Evolutionary conservation across 352 stramenopile genomes (phyloP), one percentile per base, ranked within the genome.

Genomic region (Globisporangium emineosum): DNA sequence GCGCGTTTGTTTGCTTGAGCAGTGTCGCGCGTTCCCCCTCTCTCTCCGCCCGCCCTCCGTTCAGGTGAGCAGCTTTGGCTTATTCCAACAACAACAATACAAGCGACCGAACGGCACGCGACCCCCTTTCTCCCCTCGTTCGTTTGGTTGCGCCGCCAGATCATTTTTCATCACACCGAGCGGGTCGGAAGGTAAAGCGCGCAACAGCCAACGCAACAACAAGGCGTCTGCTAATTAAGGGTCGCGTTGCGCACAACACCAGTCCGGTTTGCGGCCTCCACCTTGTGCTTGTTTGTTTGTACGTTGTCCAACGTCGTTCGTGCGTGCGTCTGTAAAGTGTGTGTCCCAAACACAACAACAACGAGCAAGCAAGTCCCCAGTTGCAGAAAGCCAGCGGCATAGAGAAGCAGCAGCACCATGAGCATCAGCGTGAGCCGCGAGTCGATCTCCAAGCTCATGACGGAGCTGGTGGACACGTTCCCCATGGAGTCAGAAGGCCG

Each of bases 391-490:
- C 13, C 27, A 33, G 49, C n/a, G 23, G 40, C 32, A 33, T 52
- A 27, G 13, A 57, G 9, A 66, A n/a, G n/a, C n/a, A 45, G 40
- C 40, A 47, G 23, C 47, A 67, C 8, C 21, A 90, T 90, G 80
- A 90, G 81, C 69, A 81, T 92, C 58, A 87, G 79, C 66, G 81
- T 93, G 57, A 91, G 81, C 64, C 83, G 83, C 49, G 86, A 94
- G 69, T 94, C 86, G 33, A 93, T 92, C 69, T 90, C 80, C 47
- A 93, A 87, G 67, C 79, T 94, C 65, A 94, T 94, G 82, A 89
- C 78, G 43, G 84, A 92, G 72, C 78, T 94, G 30, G 83, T 90
- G 30, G 86, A 93, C 61, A 85, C 74, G 42, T 91, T 93, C 72
- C 86, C 86, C 21, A 88, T 93, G 64, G 86, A 94, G 61, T 72